Percentiles rank a stretch among this genome's conserved stretches.
These are phyloP conservation scores for Mucor sp. DNA, from an alignment of 371 early-diverging fungal species.

Conservation along the genomic window DNA sequence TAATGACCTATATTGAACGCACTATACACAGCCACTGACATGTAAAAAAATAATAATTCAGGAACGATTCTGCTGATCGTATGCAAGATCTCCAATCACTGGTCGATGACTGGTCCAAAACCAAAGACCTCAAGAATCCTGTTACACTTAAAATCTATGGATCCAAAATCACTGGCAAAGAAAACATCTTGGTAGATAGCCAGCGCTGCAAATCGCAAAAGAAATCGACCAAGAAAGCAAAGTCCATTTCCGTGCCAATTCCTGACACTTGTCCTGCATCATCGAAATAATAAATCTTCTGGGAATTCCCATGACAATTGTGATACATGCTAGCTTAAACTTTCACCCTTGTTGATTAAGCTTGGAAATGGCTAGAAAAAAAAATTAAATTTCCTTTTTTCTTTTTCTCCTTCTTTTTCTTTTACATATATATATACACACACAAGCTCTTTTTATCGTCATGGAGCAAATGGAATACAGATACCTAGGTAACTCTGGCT, in stretches of 20 bases:
- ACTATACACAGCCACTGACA: not conserved
- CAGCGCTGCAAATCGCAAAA: conserved; percentile 23
- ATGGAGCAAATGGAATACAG: conserved; percentile 75
- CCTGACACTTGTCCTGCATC: conserved; percentile 34
- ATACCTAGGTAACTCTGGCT: conserved; percentile 78
- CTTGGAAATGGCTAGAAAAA: not conserved
- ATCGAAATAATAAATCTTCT: conserved; percentile 3
- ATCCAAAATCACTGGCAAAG: conserved; percentile 39
- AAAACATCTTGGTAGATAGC: conserved; percentile 30
- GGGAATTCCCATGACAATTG: not conserved
- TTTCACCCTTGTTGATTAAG: not conserved
- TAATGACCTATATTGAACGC: conserved; percentile 3
- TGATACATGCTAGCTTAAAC: not conserved
- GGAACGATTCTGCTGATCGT: conserved; percentile 49
- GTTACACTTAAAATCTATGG: conserved; percentile 37
- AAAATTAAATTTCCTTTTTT: conserved; percentile 4
- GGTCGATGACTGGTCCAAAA: conserved; percentile 34
- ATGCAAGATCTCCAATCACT: conserved; percentile 41
- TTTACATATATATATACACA: not conserved
- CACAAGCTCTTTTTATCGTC: not conserved
- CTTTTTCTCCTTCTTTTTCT: not conserved
- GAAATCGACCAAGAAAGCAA: conserved; percentile 9
- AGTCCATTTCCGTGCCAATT: conserved; percentile 30
- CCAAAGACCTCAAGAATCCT: conserved; percentile 35
- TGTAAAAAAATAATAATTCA: not conserved